Base-by-base conservation (phyloP, 2,329 filamentous ascomycete species). In the Immersiporthe knoxdaviesiana region DNA sequence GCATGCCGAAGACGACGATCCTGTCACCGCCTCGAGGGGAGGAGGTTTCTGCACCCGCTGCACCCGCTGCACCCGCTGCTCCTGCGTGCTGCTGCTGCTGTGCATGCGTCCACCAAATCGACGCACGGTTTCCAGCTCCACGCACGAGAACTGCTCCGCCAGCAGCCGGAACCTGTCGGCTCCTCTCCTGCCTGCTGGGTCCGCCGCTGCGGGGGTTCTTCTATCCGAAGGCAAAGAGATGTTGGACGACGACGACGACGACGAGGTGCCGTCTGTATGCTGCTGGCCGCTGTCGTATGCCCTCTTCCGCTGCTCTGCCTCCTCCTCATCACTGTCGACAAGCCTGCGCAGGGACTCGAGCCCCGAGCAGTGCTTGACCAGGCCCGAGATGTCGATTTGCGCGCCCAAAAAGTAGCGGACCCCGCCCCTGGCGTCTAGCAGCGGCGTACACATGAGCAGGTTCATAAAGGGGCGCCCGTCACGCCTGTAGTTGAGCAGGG, bases 401-500 rank as follows among this genome's bases (percentile, higher is more conserved):
- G 90, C 90, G 32, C 91, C 91, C 67, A 93, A 87, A 74, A 88
- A 79, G 76, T 93, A 93, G 37, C 90, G 85, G 1, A 91, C 84
- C 0, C 83, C 82, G 2, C 91, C 91, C 24, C 87, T 84, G 59
- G 86, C 90, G 74, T 93, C 91, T 72, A 89, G 86, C 0, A 93
- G 80, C 0, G 91, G 91, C 1, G 91, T 88, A n/a, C 88, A 85
- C 88, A 92, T 92, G 32, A 93, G 82, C 2, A 94, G 82, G 71
- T 93, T 94, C 85, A 93, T 90, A 75, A 93, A 93, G 0, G 90
- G 90, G 0, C 90, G 91, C 0, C 91, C 91, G 73, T 93, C 91
- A n/a, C 91, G 87, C 41, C 91, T 87, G 74, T 92, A 94, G 77
- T 94, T 94, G 50, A 94, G 79, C 67, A 94, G 88, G 0, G 92